Base-by-base conservation (phyloP, 371 early-diverging fungal genomes). In the Mucor mucedo region DNA sequence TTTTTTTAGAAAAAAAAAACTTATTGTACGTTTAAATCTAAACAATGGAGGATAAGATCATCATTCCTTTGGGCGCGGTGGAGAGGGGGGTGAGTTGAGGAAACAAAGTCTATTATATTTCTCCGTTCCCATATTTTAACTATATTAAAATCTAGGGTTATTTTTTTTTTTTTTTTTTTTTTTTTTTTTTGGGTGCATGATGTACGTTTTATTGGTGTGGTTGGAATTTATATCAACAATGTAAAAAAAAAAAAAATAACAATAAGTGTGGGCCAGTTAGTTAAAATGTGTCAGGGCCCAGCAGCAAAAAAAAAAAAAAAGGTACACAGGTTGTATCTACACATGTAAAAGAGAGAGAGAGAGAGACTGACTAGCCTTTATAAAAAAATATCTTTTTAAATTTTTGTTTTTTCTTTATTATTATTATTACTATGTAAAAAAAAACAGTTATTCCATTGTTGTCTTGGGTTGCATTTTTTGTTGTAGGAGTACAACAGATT, bases 221-320 rank as follows among this genome's bases (percentile, higher is more conserved):
- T 45, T 47, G 60, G 55, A 53, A 47, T 48, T 59, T 55, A 29
- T 44, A 60, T 49, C 39, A 39, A 55, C 49, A 49, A 38, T 55
- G 40, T 63, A 14, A 45, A 14, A 32, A 45, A 44, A 44, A 44
- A 44, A 44, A 45, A 44, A 44, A 44, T 14, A 44, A 44, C 13
- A 44, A 42, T 4, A 13, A 42, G 14, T n/a, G 42, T 14, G n/a
- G n/a, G 13, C 42, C 40, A 8, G 6, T 8, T 11, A 11, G 42
- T 42, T 42, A 42, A 9, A 42, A 42, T 42, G n/a, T 21, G 21
- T 21, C 21, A 21, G 21, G 21, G 21, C 21, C 21, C 21, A 21
- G 21, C 21, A 21, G 1, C 21, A 21, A 3, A 42, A 42, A 42
- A 42, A 42, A 42, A 42, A 42, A 42, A 42, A 42, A 42, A 42